These are phyloP conservation scores for Citrus glauca DNA, from an alignment of 345 rosid genomes.

Conservation along the genomic window DNA sequence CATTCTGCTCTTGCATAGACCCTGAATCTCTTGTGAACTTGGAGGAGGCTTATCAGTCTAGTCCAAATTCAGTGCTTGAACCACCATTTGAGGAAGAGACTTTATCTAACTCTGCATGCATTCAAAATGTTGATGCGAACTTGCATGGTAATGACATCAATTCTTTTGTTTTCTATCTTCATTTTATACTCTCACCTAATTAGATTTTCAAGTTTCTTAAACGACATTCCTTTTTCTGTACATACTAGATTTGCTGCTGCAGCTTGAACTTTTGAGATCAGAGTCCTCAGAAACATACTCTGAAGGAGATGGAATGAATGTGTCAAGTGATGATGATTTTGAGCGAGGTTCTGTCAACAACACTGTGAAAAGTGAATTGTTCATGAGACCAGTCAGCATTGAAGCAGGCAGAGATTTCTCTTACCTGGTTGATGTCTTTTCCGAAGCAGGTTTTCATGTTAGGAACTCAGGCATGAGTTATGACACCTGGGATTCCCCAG, in stretches of 20 bases:
- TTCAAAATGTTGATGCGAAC: constrained; percentile 18
- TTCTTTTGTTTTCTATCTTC: background rate
- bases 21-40: constrained; percentile 43
- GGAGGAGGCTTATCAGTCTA: constrained; percentile 60
- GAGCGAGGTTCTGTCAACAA: constrained; percentile 23
- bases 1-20: constrained; percentile 35
- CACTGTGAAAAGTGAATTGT: constrained; percentile 30
- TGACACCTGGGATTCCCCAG: constrained; percentile 23
- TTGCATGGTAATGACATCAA: constrained; percentile 39
- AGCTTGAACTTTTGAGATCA: constrained; percentile 48
- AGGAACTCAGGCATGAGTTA: constrained; percentile 15
- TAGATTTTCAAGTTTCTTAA: background rate
- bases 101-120: constrained; percentile 27
- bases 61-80: constrained; percentile 85
- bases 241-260: constrained; percentile 33
- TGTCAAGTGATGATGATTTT: constrained; percentile 58
- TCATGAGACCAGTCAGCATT: constrained; percentile 13
- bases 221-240: background rate
- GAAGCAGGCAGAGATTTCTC: constrained; percentile 58
- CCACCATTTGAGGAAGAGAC: constrained; percentile 33
- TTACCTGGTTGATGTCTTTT: constrained; percentile 59
- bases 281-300: constrained; percentile 47
- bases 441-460: constrained; percentile 48
- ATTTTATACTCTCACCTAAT: background rate
- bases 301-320: constrained; percentile 49